Evolutionary conservation across 108 stramenopile species (phyloP).

Genomic region (Fragilaria crotonensis): DNA sequence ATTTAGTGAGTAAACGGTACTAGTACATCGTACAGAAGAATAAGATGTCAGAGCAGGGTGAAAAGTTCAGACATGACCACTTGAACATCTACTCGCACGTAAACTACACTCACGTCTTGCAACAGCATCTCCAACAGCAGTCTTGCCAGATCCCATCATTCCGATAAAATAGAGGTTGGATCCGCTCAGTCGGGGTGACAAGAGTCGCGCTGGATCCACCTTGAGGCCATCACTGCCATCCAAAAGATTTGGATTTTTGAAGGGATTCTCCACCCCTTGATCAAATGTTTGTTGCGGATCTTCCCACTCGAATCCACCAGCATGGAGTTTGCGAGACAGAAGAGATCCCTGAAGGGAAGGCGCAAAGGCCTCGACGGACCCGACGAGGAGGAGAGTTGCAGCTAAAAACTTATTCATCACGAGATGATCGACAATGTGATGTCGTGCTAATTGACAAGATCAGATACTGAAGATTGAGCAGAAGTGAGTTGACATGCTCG

Average conservation of each 20-base stretch:
- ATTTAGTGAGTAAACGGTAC: constrained; percentile 1
- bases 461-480: no score
- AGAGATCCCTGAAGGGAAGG: background rate
- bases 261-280: constrained; percentile 82
- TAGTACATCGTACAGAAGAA: background rate
- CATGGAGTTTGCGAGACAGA: constrained; percentile 1
- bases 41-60: background rate
- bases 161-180: constrained; percentile 91
- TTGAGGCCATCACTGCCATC: constrained; percentile 30
- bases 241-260: constrained; percentile 58
- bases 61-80: background rate
- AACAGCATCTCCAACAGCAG: constrained; percentile 66
- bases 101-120: constrained; percentile 48
- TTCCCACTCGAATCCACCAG: constrained; percentile 85
- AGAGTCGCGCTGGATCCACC: constrained; percentile 66
- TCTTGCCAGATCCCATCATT: constrained; percentile 94
- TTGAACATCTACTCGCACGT: background rate
- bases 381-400: no score
- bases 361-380: background rate
- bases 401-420: no score
- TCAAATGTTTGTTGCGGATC: constrained; percentile 66
- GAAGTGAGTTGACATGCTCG: no score
- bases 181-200: constrained; percentile 69
- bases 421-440: no score
- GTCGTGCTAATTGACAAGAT: no score